phyloP scores from a whole-genome alignment of 768 basidiomycete genomes.

The Suillus luteus region DNA sequence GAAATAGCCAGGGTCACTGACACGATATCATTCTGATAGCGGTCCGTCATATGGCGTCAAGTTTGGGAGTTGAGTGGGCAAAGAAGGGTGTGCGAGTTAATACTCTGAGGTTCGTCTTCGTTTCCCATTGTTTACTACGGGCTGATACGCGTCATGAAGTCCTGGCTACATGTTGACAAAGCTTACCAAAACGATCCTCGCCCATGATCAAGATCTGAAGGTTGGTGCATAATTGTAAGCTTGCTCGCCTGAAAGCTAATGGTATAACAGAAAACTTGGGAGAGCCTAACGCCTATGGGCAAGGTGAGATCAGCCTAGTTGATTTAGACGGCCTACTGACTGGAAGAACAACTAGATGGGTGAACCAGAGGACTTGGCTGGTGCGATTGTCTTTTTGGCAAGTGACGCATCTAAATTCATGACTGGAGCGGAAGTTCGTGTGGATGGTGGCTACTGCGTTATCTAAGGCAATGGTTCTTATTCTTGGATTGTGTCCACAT shows the following conservation, averaged over 20 bases:
- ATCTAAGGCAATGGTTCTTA: conserved; percentile 40
- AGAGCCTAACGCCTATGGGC: conserved; percentile 82
- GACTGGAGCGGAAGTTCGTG: conserved; percentile 81
- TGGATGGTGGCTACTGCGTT: conserved; percentile 89
- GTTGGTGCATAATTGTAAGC: conserved; percentile 37
- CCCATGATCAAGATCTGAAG: conserved; percentile 73
- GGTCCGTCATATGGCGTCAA: conserved; percentile 92
- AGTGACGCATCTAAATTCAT: conserved; percentile 90
- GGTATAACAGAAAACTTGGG: conserved; percentile 73
- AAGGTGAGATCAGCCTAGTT: conserved; percentile 48
- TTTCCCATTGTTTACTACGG: neutral
- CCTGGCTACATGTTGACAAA: conserved; percentile 96
- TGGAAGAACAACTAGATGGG: conserved; percentile 61
- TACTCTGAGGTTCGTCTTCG: conserved; percentile 57
- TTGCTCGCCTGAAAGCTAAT: conserved; percentile 9
- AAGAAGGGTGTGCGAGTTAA: conserved; percentile 87
- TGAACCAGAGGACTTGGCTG: conserved; percentile 89
- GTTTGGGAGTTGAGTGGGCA: conserved; percentile 95
- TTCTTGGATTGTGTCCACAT: neutral
- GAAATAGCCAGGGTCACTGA: conserved; percentile 12
- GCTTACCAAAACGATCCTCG: conserved; percentile 81
- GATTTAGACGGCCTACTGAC: conserved; percentile 15
- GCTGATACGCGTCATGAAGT: conserved; percentile 38
- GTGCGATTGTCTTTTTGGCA: conserved; percentile 86
- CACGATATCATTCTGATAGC: conserved; percentile 43